Evolutionary conservation across 2,329 filamentous ascomycete genomes (phyloP).

Genomic region (Lomentospora prolificans): DNA sequence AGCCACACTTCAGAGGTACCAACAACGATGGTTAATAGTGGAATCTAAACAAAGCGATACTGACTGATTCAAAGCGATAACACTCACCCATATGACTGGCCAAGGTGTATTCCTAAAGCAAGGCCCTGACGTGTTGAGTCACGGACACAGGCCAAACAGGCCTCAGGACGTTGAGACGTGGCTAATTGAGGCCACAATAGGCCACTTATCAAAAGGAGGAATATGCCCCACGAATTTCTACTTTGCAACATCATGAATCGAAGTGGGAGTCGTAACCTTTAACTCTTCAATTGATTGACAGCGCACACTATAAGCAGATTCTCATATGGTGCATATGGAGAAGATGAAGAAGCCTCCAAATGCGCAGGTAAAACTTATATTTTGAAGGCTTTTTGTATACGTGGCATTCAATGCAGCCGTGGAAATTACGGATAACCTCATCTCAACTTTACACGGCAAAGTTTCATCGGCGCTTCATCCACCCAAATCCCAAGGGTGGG

Average conservation of each 20-base stretch:
- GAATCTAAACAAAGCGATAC: too few relatives aligned
- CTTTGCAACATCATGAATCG: neutral
- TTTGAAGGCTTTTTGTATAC: neutral
- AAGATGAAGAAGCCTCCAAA: too few relatives aligned
- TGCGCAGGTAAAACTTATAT: too few relatives aligned
- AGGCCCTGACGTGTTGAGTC: neutral
- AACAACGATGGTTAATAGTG: too few relatives aligned
- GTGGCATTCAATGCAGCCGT: neutral
- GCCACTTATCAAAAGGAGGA: neutral
- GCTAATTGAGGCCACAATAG: neutral
- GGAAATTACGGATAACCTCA: neutral
- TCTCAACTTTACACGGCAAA: neutral
- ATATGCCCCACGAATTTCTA: neutral
- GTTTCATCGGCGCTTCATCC: neutral
- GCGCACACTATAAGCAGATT: too few relatives aligned
- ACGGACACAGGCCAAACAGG: neutral
- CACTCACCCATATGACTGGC: slow-evolving; percentile 1
- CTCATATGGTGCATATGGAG: too few relatives aligned
- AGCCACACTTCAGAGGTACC: too few relatives aligned
- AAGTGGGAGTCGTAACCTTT: too few relatives aligned
- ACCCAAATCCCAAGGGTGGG: neutral
- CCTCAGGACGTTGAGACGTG: neutral
- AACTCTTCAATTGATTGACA: neutral
- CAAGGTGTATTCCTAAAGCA: neutral
- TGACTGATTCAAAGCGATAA: too few relatives aligned